phyloP scores from a whole-genome alignment of 305 asterid genomes.

The Plantago lanceolata region DNA sequence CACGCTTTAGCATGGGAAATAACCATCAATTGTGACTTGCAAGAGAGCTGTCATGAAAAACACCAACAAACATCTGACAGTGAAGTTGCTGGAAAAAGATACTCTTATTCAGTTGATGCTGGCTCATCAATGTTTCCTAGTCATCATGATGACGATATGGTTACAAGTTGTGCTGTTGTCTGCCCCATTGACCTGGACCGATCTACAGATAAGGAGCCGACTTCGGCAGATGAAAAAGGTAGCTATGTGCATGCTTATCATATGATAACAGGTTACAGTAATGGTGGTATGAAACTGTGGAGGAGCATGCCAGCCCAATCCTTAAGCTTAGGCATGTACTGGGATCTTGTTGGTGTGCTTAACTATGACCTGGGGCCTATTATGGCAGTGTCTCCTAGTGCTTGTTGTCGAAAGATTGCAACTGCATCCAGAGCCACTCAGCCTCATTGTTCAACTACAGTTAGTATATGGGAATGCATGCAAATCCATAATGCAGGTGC shows the following conservation, averaged over 20 bases:
- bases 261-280: slow-evolving; percentile 64
- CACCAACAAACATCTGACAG: slow-evolving; percentile 51
- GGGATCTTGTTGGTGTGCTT: slow-evolving; percentile 83
- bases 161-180: slow-evolving; percentile 66
- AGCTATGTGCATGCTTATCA: slow-evolving; percentile 62
- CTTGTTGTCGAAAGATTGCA: slow-evolving; percentile 74
- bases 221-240: slow-evolving; percentile 35
- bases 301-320: slow-evolving; percentile 55
- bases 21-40: slow-evolving; percentile 44
- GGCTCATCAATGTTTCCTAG: slow-evolving; percentile 67
- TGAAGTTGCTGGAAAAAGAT: slow-evolving; percentile 50
- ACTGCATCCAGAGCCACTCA: slow-evolving; percentile 39
- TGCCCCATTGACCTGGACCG: slow-evolving; percentile 44
- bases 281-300: slow-evolving; percentile 83
- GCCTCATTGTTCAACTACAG: slow-evolving; percentile 34
- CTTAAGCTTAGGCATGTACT: slow-evolving; percentile 39
- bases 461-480: slow-evolving; percentile 80
- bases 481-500: slow-evolving; percentile 54
- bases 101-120: slow-evolving; percentile 52
- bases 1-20: slow-evolving; percentile 83
- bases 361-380: slow-evolving; percentile 54
- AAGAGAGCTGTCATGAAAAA: slow-evolving; percentile 33
- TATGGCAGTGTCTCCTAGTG: slow-evolving; percentile 49
- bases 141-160: slow-evolving; percentile 46
- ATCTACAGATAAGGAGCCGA: slow-evolving; percentile 38